Conservation (phyloP, 2,329 filamentous ascomycete species). For the Neofusicoccum sp. region DNA sequence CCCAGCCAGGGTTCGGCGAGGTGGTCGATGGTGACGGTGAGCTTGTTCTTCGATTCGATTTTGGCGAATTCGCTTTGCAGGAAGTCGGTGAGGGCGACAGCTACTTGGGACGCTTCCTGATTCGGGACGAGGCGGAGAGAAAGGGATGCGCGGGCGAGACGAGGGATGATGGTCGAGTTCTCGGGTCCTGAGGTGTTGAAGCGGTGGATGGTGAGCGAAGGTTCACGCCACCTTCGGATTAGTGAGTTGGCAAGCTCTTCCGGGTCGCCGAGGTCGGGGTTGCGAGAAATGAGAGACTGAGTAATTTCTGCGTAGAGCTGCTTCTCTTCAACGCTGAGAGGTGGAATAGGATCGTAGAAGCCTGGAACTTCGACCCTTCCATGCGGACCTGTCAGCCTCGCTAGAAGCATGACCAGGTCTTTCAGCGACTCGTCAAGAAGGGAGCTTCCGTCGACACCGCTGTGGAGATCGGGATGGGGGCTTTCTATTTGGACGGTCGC, state of each 20-base stretch:
- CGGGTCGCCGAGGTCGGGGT: slow-evolving; percentile 64
- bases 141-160: slow-evolving; percentile 83
- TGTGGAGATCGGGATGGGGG: slow-evolving; percentile 85
- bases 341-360: slow-evolving; percentile 84
- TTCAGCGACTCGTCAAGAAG: slow-evolving; percentile 90
- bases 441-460: slow-evolving; percentile 92
- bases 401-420: slow-evolving; percentile 81
- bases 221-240: slow-evolving; percentile 94
- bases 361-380: slow-evolving; percentile 83
- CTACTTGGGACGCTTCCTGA: slow-evolving; percentile 81
- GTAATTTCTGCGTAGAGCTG: slow-evolving; percentile 83
- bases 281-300: slow-evolving; percentile 71
- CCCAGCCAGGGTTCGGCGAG: slow-evolving; percentile 96
- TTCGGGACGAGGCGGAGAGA: slow-evolving; percentile 92
- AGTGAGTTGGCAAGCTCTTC: slow-evolving; percentile 78
- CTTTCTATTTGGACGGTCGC: slow-evolving; percentile 89
- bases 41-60: slow-evolving; percentile 77
- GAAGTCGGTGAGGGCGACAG: slow-evolving; percentile 66
- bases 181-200: slow-evolving; percentile 88
- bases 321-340: slow-evolving; percentile 74
- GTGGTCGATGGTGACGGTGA: slow-evolving; percentile 85
- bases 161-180: slow-evolving; percentile 88
- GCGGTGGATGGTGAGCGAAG: slow-evolving; percentile 89
- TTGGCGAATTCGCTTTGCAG: slow-evolving; percentile 70
- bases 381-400: slow-evolving; percentile 76